Percentiles rank a stretch among this genome's conserved stretches.
Evolutionary conservation across 495 filamentous ascomycete genomes (phyloP).

Genomic region (Neurospora sp.): DNA sequence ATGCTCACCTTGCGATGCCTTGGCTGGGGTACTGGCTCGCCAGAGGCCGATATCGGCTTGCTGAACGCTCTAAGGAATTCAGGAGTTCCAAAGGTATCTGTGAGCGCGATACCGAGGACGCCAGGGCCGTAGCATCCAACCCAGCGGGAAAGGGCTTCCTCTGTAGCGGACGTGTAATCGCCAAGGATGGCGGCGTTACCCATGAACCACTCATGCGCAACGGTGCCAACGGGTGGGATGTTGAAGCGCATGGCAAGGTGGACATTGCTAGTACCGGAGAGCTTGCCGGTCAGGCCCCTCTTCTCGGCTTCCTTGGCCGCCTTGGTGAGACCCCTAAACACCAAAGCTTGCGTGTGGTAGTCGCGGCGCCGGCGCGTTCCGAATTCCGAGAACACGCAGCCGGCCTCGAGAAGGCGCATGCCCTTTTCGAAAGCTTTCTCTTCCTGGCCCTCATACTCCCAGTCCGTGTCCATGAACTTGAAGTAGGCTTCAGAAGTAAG

Average conservation of each 20-base stretch:
- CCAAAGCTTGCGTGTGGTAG: constrained; percentile 88
- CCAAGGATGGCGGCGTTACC: constrained; percentile 84
- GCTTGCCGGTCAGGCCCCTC: constrained; percentile 53
- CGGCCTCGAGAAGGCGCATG: constrained; percentile 60
- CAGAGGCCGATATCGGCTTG: constrained; percentile 39
- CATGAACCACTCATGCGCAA: constrained; percentile 99
- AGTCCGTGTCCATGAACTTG: constrained; percentile 84
- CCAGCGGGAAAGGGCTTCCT: constrained; percentile 77
- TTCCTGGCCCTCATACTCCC: constrained; percentile 75
- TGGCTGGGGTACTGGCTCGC: constrained; percentile 3
- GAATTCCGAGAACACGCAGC: constrained; percentile 89
- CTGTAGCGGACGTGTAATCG: constrained; percentile 75
- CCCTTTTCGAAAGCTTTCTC: constrained; percentile 75
- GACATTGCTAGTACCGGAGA: constrained; percentile 90
- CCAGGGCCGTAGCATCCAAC: constrained; percentile 85
- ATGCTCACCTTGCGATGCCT: constrained; percentile 15
- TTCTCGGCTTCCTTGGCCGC: constrained; percentile 58
- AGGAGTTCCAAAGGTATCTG: constrained; percentile 96
- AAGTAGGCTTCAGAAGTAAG: constrained; percentile 94
- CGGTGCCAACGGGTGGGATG: constrained; percentile 76
- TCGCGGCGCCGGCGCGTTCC: constrained; percentile 80
- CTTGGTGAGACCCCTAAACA: constrained; percentile 69
- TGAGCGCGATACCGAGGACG: constrained; percentile 82
- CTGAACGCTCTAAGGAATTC: constrained; percentile 79
- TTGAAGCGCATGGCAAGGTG: constrained; percentile 91